A percentile compares a stretch with the other conserved stretches of the same genome.
These are phyloP conservation scores for Ogataea neopini DNA, from an alignment of 805 yeast species.

Conservation along the genomic window DNA sequence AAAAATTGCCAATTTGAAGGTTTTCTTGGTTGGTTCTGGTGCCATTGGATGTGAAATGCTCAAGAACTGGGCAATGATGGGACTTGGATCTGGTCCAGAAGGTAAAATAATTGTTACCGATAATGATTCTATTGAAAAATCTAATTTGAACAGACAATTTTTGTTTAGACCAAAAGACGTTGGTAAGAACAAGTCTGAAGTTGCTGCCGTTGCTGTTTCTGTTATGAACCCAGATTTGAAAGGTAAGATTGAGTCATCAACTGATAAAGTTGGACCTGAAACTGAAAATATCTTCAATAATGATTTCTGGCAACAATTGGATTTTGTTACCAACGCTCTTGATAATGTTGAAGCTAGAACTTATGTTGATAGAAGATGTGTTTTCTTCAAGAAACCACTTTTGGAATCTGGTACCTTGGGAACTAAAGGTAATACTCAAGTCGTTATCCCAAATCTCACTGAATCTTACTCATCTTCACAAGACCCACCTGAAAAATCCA, in stretches of 20 bases:
- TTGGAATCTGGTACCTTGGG: constrained; percentile 97
- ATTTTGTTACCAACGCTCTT: constrained; percentile 92
- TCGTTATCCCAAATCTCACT: constrained; percentile 87
- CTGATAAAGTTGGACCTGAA: constrained; percentile 92
- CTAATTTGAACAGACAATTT: constrained; percentile 95
- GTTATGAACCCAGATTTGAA: constrained; percentile 81
- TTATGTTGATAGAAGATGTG: constrained; percentile 95
- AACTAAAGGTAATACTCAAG: constrained; percentile 98
- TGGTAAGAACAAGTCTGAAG: constrained; percentile 86
- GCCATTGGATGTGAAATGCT: constrained; percentile 99
- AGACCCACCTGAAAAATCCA: constrained; percentile 98
- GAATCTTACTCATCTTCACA: constrained; percentile 95
- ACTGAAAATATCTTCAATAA: constrained; percentile 87
- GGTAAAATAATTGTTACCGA: constrained; percentile 89
- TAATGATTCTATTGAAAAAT: constrained; percentile 92
- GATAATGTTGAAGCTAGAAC: constrained; percentile 98
- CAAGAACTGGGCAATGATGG: constrained; percentile 97
- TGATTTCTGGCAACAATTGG: constrained; percentile 78
- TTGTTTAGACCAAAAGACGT: constrained; percentile 94
- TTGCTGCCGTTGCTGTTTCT: constrained; percentile 81
- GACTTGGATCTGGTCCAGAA: constrained; percentile 86
- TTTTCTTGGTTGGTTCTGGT: constrained; percentile 94
- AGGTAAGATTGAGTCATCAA: constrained; percentile 73
- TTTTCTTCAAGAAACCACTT: constrained; percentile 85
- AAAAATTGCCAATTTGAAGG: constrained; percentile 69